Base-by-base conservation (phyloP, 805 yeast genomes). In the Kluyveromyces wickerhamii region DNA sequence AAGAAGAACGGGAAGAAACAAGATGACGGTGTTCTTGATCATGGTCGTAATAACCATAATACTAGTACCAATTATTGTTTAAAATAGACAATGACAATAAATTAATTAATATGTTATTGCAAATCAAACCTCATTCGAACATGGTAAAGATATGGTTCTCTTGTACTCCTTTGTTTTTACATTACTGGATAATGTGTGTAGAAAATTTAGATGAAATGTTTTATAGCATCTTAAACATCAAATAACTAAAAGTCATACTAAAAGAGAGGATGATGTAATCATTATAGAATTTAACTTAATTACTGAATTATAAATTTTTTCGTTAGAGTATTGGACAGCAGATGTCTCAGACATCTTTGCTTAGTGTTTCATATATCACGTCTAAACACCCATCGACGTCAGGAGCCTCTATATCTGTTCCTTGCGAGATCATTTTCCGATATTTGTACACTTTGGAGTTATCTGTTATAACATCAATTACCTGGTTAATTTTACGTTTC, bases 331-430 rank as follows among this genome's bases (percentile, higher is more conserved):
- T n/a, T n/a, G n/a, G n/a, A n/a, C n/a, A n/a, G n/a, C n/a, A n/a
- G n/a, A n/a, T n/a, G n/a, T n/a, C n/a, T n/a, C n/a, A n/a, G n/a
- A n/a, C n/a, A n/a, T 30, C 33, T 26, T 30, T 30, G 26, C 26
- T 30, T 22, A 30, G 21, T 5, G 33, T 30, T 22, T 30, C 26
- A 11, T 30, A 62, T 31, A 80, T 74, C 6, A 77, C 80, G 48
- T 78, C 80, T 34, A 80, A 62, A 41, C 77, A 71, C 29, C 69
- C 72, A 50, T 79, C 85, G 26, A 81, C 81, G 44, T 79, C 83
- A 42, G 72, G 72, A 15, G 77, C 68, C 8, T 73, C 72, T 37
- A 82, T 70, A 27, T 77, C 84, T 32, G 87, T 78, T 42, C 85
- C 73, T 34, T 72, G 69, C 36, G 85, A 71, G 31, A 81, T 78